Evolutionary conservation across 208 protist species (phyloP).

Genomic region (Acanthamoeba lenticulata): DNA sequence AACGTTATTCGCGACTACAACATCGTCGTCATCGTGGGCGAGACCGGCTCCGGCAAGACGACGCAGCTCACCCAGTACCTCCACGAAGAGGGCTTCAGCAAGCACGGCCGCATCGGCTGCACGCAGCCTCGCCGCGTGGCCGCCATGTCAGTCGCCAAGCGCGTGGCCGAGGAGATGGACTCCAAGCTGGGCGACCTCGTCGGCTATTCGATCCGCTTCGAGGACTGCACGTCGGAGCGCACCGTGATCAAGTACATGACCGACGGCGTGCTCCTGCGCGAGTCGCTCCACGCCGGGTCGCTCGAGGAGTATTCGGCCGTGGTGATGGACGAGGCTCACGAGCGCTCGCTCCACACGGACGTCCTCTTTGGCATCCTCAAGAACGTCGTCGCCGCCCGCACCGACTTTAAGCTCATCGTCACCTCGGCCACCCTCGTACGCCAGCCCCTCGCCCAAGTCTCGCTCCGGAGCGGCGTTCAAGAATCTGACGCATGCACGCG

Average conservation of each 20-base stretch:
- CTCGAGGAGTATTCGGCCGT: conserved; percentile 88
- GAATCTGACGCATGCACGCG: too few species aligned
- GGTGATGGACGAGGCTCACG: conserved; percentile 95
- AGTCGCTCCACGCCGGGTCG: conserved; percentile 84
- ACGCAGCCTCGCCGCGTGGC: conserved; percentile 96
- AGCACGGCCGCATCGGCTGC: conserved; percentile 84
- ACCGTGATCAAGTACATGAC: conserved; percentile 96
- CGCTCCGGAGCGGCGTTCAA: not conserved
- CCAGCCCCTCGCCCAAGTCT: conserved; percentile 77
- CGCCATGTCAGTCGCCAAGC: conserved; percentile 93
- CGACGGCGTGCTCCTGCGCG: conserved; percentile 92
- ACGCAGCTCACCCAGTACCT: conserved; percentile 95
- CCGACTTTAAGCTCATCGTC: conserved; percentile 99
- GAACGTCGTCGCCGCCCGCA: conserved; percentile 82
- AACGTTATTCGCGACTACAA: conserved; percentile 85
- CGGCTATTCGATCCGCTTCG: conserved; percentile 88
- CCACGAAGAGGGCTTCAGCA: conserved; percentile 87
- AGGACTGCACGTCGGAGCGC: conserved; percentile 84
- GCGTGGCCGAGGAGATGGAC: conserved; percentile 93
- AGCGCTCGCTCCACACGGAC: conserved; percentile 96
- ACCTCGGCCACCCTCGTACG: conserved; percentile 98
- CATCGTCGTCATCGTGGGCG: conserved; percentile 89
- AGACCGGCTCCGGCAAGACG: conserved; percentile 94
- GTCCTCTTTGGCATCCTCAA: conserved; percentile 97
- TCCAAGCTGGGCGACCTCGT: conserved; percentile 87